Evolutionary conservation across 371 early-diverging fungal species (phyloP), one percentile per base, ranked within the genome.

Genomic region (Syncephalastrum sp.): DNA sequence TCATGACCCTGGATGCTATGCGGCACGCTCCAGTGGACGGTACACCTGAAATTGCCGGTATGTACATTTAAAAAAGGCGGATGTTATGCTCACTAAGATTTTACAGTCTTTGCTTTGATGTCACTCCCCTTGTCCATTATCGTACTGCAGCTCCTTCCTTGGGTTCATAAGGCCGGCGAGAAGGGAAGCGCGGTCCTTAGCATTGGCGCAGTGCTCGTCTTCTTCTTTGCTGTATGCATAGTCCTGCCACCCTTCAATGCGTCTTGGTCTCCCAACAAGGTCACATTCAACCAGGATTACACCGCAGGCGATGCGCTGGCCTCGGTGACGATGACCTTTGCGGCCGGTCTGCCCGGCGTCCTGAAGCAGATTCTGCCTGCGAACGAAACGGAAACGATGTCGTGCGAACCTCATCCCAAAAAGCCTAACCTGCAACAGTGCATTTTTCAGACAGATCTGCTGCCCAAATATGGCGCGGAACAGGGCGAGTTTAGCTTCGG

Each of bases 1-100:
- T 74, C n/a, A 47, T 84, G 53, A 47, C 61, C 14, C 76, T 84
- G 74, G 77, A 77, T 48, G 70, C 82, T 14, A 68, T 82, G 75
- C 72, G 80, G 41, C 82, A 82, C 54, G 64, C 80, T 4, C 75
- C 81, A 10, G 81, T 74, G 8, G 85, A 84, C 53, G 85, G 85
- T 19, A 80, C 85, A 0, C 82, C 85, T 8, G 77, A 82, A 51
- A 63, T 77, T 58, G 76, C 77, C 25, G 74, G 82, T 78, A 72
- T 54, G 64, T 51, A 33, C 27, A 63, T 60, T 42, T 47, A 24
- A 49, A 61, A 10, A 45, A 49, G 4, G 12, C 8, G 7, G 38
- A 33, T 6, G 12, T 10, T 2, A 33, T 10, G 38, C 38, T 70
- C 65, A 44, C n/a, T 42, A 15, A 60, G 64, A n/a, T 57, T 57